These are phyloP conservation scores for Albatrellus ellisii DNA, from an alignment of 768 basidiomycete species.

Conservation along the genomic window DNA sequence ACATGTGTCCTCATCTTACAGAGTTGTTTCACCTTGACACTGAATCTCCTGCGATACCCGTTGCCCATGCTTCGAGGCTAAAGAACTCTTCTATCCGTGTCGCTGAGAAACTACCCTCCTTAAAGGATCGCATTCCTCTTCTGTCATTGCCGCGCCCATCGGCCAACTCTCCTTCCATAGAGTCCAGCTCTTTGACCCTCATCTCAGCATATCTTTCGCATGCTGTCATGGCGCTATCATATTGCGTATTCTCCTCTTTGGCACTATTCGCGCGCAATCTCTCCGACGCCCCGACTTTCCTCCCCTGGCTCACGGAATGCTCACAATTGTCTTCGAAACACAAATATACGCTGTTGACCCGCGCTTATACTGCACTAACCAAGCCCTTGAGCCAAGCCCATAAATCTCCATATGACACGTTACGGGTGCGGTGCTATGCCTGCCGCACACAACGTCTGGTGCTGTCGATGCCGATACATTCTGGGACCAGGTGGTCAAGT, in stretches of 20 bases:
- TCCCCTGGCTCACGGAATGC: conserved; percentile 40
- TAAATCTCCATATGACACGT: conserved; percentile 16
- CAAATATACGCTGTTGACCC: conserved; percentile 42
- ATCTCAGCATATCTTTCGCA: conserved; percentile 49
- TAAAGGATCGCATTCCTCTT: conserved; percentile 9
- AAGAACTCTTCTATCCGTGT: background rate
- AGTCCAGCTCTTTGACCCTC: conserved; percentile 32
- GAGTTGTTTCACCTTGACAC: conserved; percentile 14
- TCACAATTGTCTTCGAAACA: conserved; percentile 36
- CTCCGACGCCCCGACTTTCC: conserved; percentile 23
- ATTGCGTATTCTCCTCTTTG: conserved; percentile 8
- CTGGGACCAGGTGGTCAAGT: conserved; percentile 58
- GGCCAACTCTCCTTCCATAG: conserved; percentile 16
- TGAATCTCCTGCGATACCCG: background rate
- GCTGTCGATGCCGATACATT: conserved; percentile 39
- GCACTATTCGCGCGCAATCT: conserved; percentile 22
- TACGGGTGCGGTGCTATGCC: conserved; percentile 32
- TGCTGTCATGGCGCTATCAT: conserved; percentile 26
- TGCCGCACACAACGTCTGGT: conserved; percentile 33
- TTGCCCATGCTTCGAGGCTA: background rate
- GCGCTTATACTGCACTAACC: conserved; percentile 41
- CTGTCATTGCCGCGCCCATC: conserved; percentile 33
- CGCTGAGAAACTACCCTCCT: conserved; percentile 11
- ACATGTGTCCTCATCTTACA: conserved; percentile 33
- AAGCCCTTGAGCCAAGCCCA: conserved; percentile 14